These are phyloP conservation scores for Plasmopara halstedii DNA, from an alignment of 352 stramenopile genomes.

Conservation along the genomic window DNA sequence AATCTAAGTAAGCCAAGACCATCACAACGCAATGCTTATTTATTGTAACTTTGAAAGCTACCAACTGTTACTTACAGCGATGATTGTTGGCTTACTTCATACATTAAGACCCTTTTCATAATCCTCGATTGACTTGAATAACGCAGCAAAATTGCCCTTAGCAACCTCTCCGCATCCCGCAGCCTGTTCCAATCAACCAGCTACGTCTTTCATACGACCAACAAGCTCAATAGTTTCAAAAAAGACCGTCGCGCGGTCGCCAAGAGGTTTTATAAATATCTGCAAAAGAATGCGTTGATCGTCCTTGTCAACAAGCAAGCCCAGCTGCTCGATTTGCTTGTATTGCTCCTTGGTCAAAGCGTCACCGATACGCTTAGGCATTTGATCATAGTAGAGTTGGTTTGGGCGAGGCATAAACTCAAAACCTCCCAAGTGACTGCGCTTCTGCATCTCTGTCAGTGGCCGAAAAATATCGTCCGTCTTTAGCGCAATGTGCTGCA, in stretches of 20 bases:
- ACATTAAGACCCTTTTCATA: slow-evolving; percentile 83
- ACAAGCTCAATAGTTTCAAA: slow-evolving; percentile 92
- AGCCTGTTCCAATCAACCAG: slow-evolving; percentile 66
- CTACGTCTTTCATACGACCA: slow-evolving; percentile 75
- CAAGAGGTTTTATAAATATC: slow-evolving; percentile 89
- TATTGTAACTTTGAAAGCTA: too few species aligned
- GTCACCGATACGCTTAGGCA: slow-evolving; percentile 74
- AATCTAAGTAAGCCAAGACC: too few species aligned
- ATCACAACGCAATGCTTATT: too few species aligned
- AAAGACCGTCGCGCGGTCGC: slow-evolving; percentile 84
- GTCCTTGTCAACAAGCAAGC: slow-evolving; percentile 92
- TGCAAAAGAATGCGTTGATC: slow-evolving; percentile 90
- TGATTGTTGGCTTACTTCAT: too few species aligned
- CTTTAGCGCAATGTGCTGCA: slow-evolving; percentile 97
- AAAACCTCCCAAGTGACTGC: slow-evolving; percentile 64
- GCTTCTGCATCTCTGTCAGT: slow-evolving; percentile 75
- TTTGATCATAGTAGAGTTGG: slow-evolving; percentile 87
- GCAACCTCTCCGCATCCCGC: slow-evolving; percentile 84
- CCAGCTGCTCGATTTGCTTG: slow-evolving; percentile 87
- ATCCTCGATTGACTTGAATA: slow-evolving; percentile 91
- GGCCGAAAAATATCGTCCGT: slow-evolving; percentile 95
- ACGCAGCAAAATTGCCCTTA: slow-evolving; percentile 89
- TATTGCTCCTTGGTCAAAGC: slow-evolving; percentile 83
- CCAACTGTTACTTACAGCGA: too few species aligned
- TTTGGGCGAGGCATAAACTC: slow-evolving; percentile 84